Percentiles rank a stretch among this genome's conserved stretches.
Evolutionary conservation across 2,329 filamentous ascomycete genomes (phyloP).

Genomic region (Epichloe baconii): DNA sequence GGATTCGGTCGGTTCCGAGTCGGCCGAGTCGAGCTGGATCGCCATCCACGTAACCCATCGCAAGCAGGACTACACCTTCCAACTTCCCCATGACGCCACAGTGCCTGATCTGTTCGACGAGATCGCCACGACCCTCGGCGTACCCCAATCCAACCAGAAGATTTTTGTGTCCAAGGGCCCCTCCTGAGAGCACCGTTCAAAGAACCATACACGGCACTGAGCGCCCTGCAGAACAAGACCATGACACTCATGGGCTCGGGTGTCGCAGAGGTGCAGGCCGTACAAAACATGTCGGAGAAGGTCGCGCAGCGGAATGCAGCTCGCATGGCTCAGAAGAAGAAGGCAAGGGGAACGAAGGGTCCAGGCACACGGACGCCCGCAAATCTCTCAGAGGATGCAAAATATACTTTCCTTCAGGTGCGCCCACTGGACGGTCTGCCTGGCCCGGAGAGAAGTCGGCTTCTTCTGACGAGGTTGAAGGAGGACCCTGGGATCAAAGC

Average conservation of each 20-base stretch:
- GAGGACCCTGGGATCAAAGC: conserved; percentile 76
- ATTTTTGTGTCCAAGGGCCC: conserved; percentile 50
- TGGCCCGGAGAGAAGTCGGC: conserved; percentile 54
- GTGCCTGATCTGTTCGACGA: conserved; percentile 45
- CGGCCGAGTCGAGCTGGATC: conserved; percentile 18
- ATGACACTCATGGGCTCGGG: conserved; percentile 54
- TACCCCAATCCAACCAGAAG: conserved; percentile 54
- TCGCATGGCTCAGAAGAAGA: conserved; percentile 20
- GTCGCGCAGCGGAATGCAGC: conserved; percentile 35
- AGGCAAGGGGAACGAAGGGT: conserved; percentile 11
- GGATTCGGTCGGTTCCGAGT: conserved; percentile 5
- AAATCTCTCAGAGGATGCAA: conserved; percentile 35
- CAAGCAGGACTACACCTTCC: conserved; percentile 30
- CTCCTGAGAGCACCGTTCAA: conserved; percentile 53
- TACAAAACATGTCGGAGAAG: conserved; percentile 34
- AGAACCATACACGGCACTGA: conserved; percentile 37
- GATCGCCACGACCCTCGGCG: conserved; percentile 41
- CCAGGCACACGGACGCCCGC: background rate
- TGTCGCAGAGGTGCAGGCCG: conserved; percentile 41
- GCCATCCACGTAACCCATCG: conserved; percentile 34
- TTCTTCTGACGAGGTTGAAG: conserved; percentile 62
- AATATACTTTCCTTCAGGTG: conserved; percentile 72
- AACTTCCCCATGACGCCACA: conserved; percentile 32
- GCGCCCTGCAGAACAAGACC: conserved; percentile 40
- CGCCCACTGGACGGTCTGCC: conserved; percentile 67